Conservation (phyloP, 2,329 filamentous ascomycete genomes). For the Ceratocystis lukuohia region DNA sequence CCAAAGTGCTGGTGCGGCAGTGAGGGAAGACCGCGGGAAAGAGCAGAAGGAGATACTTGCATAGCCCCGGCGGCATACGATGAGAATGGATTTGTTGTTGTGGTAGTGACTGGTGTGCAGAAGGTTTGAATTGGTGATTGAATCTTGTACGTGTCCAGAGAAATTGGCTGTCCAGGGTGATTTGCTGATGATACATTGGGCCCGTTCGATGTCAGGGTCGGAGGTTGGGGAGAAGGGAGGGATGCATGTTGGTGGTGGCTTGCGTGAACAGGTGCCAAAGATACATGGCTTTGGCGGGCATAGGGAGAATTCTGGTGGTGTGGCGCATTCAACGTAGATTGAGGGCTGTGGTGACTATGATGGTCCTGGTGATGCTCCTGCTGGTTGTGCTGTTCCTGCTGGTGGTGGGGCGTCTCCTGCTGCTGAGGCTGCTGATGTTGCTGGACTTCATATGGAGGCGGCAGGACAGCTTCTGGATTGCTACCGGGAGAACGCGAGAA, state of each 20-base stretch:
- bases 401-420: not conserved
- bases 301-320: slow-evolving; percentile 31
- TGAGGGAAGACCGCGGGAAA: slow-evolving; percentile 8
- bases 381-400: not conserved
- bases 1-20: not conserved
- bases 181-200: slow-evolving; percentile 5
- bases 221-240: slow-evolving; percentile 11
- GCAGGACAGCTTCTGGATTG: slow-evolving; percentile 47
- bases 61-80: slow-evolving; percentile 7
- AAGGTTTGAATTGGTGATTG: slow-evolving; percentile 16
- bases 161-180: not conserved
- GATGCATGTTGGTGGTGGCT: slow-evolving; percentile 2
- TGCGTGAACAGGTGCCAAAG: slow-evolving; percentile 8
- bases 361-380: not conserved
- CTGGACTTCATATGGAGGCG: slow-evolving; percentile 52
- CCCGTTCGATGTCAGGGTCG: slow-evolving; percentile 21
- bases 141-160: slow-evolving; percentile 17
- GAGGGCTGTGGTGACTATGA: not conserved
- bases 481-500: slow-evolving; percentile 33
- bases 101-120: slow-evolving; percentile 13
- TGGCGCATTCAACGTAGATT: slow-evolving; percentile 41
- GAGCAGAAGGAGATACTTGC: not conserved
- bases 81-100: slow-evolving; percentile 10
- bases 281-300: slow-evolving; percentile 20
- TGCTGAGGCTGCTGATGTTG: slow-evolving; percentile 25